Conservation (phyloP, 345 rosid species). For the Noccaea caerulescens region DNA sequence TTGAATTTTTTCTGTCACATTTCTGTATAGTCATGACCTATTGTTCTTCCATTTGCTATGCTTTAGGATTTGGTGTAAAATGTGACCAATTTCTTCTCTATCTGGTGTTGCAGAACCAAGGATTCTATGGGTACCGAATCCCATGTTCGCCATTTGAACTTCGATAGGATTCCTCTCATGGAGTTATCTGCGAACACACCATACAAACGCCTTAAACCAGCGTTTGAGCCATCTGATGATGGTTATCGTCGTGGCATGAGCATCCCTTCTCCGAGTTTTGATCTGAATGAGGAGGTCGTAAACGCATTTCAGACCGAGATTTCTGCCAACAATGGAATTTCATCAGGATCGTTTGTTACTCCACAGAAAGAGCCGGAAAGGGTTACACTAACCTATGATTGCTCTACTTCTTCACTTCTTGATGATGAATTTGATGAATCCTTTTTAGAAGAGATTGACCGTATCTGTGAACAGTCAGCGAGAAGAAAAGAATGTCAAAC, state of each 20-base stretch:
- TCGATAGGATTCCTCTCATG: slow-evolving; percentile 60
- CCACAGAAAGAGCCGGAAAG: slow-evolving; percentile 46
- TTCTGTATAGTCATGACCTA: not conserved
- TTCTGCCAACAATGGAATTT: slow-evolving; percentile 19
- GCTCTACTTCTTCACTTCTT: slow-evolving; percentile 52
- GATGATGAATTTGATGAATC: slow-evolving; percentile 81
- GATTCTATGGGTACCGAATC: slow-evolving; percentile 41
- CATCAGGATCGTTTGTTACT: slow-evolving; percentile 49
- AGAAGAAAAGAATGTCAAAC: slow-evolving; percentile 44
- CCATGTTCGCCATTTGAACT: slow-evolving; percentile 21
- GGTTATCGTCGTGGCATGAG: slow-evolving; percentile 25
- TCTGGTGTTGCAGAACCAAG: slow-evolving; percentile 40
- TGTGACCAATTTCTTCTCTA: not conserved
- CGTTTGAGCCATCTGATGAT: slow-evolving; percentile 22
- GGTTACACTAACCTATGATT: slow-evolving; percentile 42
- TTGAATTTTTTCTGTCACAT: too few relatives aligned
- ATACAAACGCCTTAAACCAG: slow-evolving; percentile 22
- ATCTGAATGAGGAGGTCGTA: slow-evolving; percentile 12
- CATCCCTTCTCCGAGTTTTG: slow-evolving; percentile 15
- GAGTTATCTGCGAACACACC: slow-evolving; percentile 57
- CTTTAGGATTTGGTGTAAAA: slow-evolving; percentile 11
- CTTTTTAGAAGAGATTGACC: slow-evolving; percentile 69
- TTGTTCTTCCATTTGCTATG: not conserved
- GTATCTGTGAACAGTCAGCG: slow-evolving; percentile 61
- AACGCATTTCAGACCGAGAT: slow-evolving; percentile 31